phyloP scores from a whole-genome alignment of 441 rosid species.

The Daphne laureola region DNA sequence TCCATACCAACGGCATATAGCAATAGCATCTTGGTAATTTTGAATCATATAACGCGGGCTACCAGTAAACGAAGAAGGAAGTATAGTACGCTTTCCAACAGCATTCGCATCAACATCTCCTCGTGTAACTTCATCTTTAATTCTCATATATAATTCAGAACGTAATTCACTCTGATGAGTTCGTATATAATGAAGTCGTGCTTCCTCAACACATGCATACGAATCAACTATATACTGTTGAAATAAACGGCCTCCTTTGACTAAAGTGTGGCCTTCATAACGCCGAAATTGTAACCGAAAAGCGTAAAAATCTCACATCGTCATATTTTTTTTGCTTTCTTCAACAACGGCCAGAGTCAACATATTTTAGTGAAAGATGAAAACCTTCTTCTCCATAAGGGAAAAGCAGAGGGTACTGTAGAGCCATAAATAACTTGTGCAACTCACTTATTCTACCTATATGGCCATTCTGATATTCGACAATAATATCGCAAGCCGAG shows the following conservation, averaged over 20 bases:
- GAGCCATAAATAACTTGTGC: neutral
- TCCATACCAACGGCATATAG: neutral
- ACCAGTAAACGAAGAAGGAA: conserved; percentile 8
- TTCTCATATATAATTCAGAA: conserved; percentile 1
- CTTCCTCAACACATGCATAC: conserved; percentile 3
- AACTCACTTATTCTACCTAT: neutral
- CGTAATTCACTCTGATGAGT: conserved; percentile 5
- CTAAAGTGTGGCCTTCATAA: neutral
- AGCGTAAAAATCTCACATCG: conserved; percentile 4
- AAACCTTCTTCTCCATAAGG: conserved; percentile 10
- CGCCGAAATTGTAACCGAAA: conserved; percentile 2
- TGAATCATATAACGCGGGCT: conserved; percentile 11
- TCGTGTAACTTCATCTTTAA: conserved; percentile 2
- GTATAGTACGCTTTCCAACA: neutral
- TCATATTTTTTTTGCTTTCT: neutral
- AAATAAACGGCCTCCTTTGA: neutral
- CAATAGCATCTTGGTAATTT: conserved; percentile 13
- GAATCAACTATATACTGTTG: conserved; percentile 10
- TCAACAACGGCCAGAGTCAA: neutral
- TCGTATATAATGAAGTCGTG: neutral
- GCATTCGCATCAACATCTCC: neutral
- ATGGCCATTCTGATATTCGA: neutral
- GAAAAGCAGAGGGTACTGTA: conserved; percentile 13
- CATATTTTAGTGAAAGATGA: neutral
- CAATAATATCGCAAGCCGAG: neutral